A percentile compares a stretch with the other conserved stretches of the same genome.
phyloP scores from a whole-genome alignment of 352 stramenopile species.

The Phytophthora megakarya region DNA sequence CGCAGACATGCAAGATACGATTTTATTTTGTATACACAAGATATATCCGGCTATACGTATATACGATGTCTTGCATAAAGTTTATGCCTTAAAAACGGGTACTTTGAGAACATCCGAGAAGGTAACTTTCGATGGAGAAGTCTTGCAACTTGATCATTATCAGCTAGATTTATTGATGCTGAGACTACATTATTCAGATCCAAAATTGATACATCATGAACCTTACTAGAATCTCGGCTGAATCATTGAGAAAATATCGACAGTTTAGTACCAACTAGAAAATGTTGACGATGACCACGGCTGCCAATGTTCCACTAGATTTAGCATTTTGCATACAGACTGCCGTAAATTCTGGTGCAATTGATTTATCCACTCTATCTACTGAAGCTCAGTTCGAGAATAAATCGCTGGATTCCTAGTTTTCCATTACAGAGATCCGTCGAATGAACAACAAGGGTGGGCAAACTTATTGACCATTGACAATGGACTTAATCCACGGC shows the following conservation, averaged over 20 bases:
- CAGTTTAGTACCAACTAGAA: slow-evolving; percentile 30
- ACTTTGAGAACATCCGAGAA: slow-evolving; percentile 18
- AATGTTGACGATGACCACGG: slow-evolving; percentile 26
- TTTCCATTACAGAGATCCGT: too few relatives aligned
- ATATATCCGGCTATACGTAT: too few relatives aligned
- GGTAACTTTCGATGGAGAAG: slow-evolving; percentile 5
- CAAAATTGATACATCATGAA: neutral
- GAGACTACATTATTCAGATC: neutral
- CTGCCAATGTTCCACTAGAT: slow-evolving; percentile 30
- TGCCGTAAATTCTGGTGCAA: too few relatives aligned
- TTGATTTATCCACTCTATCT: too few relatives aligned
- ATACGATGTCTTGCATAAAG: too few relatives aligned
- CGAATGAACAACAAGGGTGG: too few relatives aligned
- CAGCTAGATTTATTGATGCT: neutral
- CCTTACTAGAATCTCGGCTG: neutral
- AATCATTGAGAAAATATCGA: slow-evolving; percentile 7
- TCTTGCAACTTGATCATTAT: neutral
- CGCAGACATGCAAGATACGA: too few relatives aligned
- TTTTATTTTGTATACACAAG: too few relatives aligned
- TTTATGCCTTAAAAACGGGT: too few relatives aligned
- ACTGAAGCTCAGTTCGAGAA: too few relatives aligned
- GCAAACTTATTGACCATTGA: neutral
- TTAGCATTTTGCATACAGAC: slow-evolving; percentile 49
- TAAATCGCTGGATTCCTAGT: too few relatives aligned
- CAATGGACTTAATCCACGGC: neutral